Percentiles rank a stretch among this genome's conserved stretches.
These are phyloP conservation scores for Caryopteris hybrid DNA, from an alignment of 305 asterid genomes.

Conservation along the genomic window DNA sequence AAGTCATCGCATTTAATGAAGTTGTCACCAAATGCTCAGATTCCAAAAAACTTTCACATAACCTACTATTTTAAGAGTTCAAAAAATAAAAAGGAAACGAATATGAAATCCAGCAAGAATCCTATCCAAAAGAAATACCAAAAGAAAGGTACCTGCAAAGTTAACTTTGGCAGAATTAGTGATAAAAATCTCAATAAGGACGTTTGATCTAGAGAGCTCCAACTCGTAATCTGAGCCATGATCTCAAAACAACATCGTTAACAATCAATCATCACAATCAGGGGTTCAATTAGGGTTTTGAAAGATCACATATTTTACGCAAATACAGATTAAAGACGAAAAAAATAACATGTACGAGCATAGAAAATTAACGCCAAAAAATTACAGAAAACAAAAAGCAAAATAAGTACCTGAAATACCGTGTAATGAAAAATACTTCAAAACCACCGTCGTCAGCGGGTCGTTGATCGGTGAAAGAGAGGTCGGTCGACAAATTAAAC, in stretches of 20 bases:
- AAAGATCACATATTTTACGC: slow-evolving; percentile 21
- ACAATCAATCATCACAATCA: slow-evolving; percentile 29
- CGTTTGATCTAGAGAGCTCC: slow-evolving; percentile 49
- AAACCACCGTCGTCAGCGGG: slow-evolving; percentile 30
- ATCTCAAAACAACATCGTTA: slow-evolving; percentile 26
- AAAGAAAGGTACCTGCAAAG: slow-evolving; percentile 26
- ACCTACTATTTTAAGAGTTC: slow-evolving; percentile 28
- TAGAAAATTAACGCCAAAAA: slow-evolving; percentile 9
- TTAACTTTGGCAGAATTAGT: slow-evolving; percentile 26
- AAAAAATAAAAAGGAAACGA: background rate
- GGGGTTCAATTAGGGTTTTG: slow-evolving; percentile 79
- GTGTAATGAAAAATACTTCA: slow-evolving; percentile 1
- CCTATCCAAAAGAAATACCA: slow-evolving; percentile 8
- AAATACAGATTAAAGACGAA: background rate
- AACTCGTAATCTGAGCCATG: slow-evolving; percentile 41
- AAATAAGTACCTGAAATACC: slow-evolving; percentile 22
- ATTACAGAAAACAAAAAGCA: background rate
- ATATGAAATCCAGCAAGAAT: slow-evolving; percentile 23
- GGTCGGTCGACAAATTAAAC: slow-evolving; percentile 37
- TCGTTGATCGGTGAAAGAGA: slow-evolving; percentile 40
- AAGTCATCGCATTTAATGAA: slow-evolving; percentile 15
- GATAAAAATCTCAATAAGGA: slow-evolving; percentile 31
- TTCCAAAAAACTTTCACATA: slow-evolving; percentile 22
- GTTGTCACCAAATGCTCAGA: slow-evolving; percentile 24
- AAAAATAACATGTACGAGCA: slow-evolving; percentile 5